Evolutionary conservation across 192 early-diverging fungal genomes (phyloP).

Genomic region (Dispira simplex): DNA sequence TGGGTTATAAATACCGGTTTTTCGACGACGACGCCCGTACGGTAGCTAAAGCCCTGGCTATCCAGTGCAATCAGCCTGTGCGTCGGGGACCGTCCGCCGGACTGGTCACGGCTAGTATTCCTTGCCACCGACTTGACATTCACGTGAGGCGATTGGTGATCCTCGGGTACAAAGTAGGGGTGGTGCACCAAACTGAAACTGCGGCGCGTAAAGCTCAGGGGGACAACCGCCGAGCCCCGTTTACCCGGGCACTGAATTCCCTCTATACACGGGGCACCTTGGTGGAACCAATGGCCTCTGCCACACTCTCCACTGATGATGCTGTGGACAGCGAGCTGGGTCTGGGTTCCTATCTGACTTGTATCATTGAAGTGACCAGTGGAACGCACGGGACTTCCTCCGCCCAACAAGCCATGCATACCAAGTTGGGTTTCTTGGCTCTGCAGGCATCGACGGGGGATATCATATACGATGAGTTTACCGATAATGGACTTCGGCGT

Average conservation of each 20-base stretch:
- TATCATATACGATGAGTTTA: conserved; percentile 54
- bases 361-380: neutral
- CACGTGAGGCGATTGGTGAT: conserved; percentile 70
- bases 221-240: conserved; percentile 46
- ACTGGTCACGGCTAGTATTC: conserved; percentile 69
- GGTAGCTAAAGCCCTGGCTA: conserved; percentile 57
- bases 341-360: conserved; percentile 6
- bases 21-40: conserved; percentile 82
- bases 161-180: conserved; percentile 73
- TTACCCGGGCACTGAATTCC: conserved; percentile 44
- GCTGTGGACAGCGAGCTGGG: too few relatives aligned
- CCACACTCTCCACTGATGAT: too few relatives aligned
- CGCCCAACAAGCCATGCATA: neutral
- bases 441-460: conserved; percentile 51
- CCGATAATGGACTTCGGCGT: conserved; percentile 38
- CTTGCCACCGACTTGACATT: conserved; percentile 55
- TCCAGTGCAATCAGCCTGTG: conserved; percentile 42
- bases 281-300: conserved; percentile 24
- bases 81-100: conserved; percentile 34
- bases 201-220: conserved; percentile 71
- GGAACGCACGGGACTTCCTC: too few relatives aligned
- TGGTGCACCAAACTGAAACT: conserved; percentile 71
- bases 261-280: conserved; percentile 54
- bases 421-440: conserved; percentile 30
- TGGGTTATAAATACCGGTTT: conserved; percentile 89